Base-by-base conservation (phyloP, 768 basidiomycete genomes). In the Kwoniella dendrophila region DNA sequence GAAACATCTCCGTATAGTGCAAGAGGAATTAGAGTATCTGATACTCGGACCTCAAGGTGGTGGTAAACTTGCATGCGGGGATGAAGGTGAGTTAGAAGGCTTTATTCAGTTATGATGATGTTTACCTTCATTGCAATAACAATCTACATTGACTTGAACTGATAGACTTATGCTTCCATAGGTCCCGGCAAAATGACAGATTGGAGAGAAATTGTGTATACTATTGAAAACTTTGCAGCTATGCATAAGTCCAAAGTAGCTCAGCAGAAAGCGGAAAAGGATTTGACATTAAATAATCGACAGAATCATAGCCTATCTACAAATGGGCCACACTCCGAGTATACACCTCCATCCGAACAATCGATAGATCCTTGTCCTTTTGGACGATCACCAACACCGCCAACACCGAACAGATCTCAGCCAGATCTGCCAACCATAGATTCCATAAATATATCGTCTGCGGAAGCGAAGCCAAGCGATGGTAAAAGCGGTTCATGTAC, bases 111-210 rank as follows among this genome's bases (percentile, higher is more conserved):
- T 2, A 27, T n/a, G n/a, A 12, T 22, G 24, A n/a, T 27, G 22
- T 20, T 53, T 22, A 12, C 24, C 11, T 20, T n/a, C 6, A 41
- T 41, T 20, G 10, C 32, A 40, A 5, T 27, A n/a, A 38, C 8
- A 38, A 38, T 8, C 36, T 38, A 16, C 10, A 29, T 34, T 26
- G 12, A 33, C 27, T 59, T 34, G 55, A n/a, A 40, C 3, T 36
- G 29, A 14, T 4, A 3, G 38, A 14, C n/a, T 40, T 40, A 16
- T 20, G 7, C 38, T 34, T 20, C 20, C 36, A 2, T 33, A 93
- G 92, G 93, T 5, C 66, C 90, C 0, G 95, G 95, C 12, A 95
- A 94, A 1, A 98, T 98, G 95, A 88, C 89, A 1, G 94, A 97
- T 70, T 98, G 95, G 95, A 83, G 81, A 47, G 92, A 97, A 50